phyloP scores from a whole-genome alignment of 1,284 basidiomycete species.

The Heterobasidion occidentale region DNA sequence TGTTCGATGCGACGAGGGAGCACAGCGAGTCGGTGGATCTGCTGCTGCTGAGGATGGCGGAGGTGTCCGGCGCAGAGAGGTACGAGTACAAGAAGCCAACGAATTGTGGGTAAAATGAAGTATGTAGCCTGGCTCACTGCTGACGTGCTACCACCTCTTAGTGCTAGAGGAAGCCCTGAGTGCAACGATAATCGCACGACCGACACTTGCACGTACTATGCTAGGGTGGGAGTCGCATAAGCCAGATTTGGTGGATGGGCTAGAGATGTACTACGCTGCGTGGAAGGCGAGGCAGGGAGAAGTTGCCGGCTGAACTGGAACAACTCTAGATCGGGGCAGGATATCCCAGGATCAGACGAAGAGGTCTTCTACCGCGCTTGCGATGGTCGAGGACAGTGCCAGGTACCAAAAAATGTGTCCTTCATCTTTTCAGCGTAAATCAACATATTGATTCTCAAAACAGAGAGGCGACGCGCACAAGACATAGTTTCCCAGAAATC shows the following conservation, averaged over 20 bases:
- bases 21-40: constrained; percentile 35
- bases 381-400: too few relatives aligned
- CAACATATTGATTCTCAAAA: too few relatives aligned
- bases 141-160: constrained; percentile 1
- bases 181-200: constrained; percentile 25
- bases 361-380: too few relatives aligned
- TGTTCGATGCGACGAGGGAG: constrained; percentile 39
- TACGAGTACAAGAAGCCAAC: constrained; percentile 23
- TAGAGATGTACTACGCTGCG: constrained; percentile 35
- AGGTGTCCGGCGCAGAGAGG: constrained; percentile 28
- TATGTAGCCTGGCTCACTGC: not conserved
- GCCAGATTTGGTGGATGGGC: constrained; percentile 34
- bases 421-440: too few relatives aligned
- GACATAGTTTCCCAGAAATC: too few relatives aligned
- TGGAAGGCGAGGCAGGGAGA: constrained; percentile 19
- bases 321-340: too few relatives aligned
- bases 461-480: too few relatives aligned
- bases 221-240: constrained; percentile 43
- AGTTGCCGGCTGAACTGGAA: too few relatives aligned
- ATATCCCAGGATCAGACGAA: too few relatives aligned
- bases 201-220: constrained; percentile 35
- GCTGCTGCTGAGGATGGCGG: constrained; percentile 31
- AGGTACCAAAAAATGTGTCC: too few relatives aligned
- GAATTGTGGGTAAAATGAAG: constrained; percentile 25
- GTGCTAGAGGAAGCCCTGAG: constrained; percentile 26